Conservation (phyloP, 345 rosid genomes). For the Populus nigra region DNA sequence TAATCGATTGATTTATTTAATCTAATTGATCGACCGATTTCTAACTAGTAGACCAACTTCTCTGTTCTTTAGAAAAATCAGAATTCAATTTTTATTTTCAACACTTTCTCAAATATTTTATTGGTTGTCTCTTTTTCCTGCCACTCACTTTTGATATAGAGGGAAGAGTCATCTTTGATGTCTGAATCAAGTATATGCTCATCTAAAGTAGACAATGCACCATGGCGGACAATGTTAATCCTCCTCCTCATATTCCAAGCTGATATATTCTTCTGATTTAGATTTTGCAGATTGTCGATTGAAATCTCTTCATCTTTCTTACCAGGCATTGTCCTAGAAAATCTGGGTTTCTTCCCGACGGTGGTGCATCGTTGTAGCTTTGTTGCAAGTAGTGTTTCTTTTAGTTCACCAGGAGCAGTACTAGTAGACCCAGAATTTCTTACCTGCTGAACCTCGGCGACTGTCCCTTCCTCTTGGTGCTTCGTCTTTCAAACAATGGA, state of each 20-base stretch:
- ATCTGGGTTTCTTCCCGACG: constrained; percentile 15
- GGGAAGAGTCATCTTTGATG: constrained; percentile 33
- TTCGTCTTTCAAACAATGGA: constrained; percentile 15
- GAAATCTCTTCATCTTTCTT: constrained; percentile 25
- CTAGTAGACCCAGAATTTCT: not conserved
- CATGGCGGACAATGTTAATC: constrained; percentile 35
- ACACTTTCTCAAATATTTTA: constrained; percentile 47
- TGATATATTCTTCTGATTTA: constrained; percentile 39
- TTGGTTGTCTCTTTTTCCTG: constrained; percentile 46
- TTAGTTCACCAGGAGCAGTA: constrained; percentile 9
- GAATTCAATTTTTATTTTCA: not conserved
- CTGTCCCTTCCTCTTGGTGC: not conserved
- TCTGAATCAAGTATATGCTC: constrained; percentile 45
- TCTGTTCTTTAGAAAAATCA: too few species aligned
- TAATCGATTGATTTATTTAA: too few species aligned
- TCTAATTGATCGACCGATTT: accelerated
- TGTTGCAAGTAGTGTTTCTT: constrained; percentile 20
- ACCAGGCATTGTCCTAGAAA: constrained; percentile 7
- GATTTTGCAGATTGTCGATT: constrained; percentile 38
- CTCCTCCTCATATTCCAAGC: constrained; percentile 48
- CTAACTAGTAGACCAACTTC: too few species aligned
- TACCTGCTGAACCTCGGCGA: constrained; percentile 1
- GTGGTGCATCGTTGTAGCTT: constrained; percentile 4
- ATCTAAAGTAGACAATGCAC: constrained; percentile 43
- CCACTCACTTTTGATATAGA: constrained; percentile 32